Evolutionary conservation across 306 rosid species (phyloP).

Genomic region (Rubus parviflorus): DNA sequence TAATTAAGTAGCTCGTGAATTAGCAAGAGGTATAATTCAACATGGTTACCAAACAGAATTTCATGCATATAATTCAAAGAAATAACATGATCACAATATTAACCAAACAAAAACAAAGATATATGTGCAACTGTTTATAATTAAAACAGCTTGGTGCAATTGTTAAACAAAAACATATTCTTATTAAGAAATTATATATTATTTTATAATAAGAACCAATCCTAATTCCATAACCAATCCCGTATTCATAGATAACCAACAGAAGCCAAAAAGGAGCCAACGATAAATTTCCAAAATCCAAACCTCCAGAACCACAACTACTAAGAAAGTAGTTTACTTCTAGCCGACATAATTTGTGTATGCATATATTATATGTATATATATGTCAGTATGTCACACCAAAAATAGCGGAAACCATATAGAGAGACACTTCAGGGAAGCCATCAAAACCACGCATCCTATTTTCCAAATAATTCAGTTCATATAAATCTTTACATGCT

Average conservation of each 20-base stretch:
- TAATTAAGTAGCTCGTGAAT: not conserved
- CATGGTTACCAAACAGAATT: not conserved
- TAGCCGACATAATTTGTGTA: not conserved
- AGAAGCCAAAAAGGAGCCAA: not conserved
- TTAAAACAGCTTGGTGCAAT: not conserved
- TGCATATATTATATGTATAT: not conserved
- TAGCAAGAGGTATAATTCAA: not conserved
- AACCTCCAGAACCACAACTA: not conserved
- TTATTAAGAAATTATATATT: not conserved
- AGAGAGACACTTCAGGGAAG: not conserved
- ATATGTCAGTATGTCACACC: not conserved
- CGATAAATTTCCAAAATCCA: not conserved
- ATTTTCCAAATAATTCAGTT: not conserved
- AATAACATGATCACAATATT: not conserved
- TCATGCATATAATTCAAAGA: not conserved
- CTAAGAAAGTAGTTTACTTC: not conserved
- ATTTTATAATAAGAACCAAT: not conserved
- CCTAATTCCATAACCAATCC: not conserved
- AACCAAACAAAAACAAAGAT: not conserved
- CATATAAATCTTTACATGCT: too few relatives aligned
- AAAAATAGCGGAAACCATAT: not conserved
- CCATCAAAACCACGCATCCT: not conserved
- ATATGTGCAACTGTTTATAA: not conserved
- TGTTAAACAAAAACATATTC: not conserved
- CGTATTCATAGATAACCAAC: not conserved